Evolutionary conservation across 2,329 filamentous ascomycete genomes (phyloP), one percentile per base, ranked within the genome.

Genomic region (Tothia fuscella): DNA sequence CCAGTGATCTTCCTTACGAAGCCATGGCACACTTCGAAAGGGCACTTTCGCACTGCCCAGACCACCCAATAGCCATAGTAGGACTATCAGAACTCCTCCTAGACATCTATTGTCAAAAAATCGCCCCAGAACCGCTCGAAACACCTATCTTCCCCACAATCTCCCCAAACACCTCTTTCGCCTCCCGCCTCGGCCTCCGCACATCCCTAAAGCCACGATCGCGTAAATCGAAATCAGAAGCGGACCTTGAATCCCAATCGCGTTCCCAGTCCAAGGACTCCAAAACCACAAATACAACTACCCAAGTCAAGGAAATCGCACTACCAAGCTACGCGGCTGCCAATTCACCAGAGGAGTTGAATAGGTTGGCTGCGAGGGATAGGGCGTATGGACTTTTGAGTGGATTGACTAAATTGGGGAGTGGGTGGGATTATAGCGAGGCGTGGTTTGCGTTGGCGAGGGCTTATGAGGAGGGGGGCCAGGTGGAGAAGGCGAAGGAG

Each of bases 401-500:
- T 0, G 76, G 78, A 0, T 66, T 96, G 41, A 96, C 88, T 2
- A 93, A 87, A 57, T 73, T 88, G 6, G 89, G 89, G 6, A 71
- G 69, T 10, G 84, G 86, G 0, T 98, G 91, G 91, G 89, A 95
- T 60, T 76, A 81, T 57, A 79, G 84, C 0, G 91, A 96, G 56
- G 91, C 89, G 4, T 98, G 91, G 91, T 89, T 86, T 54, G 76
- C 82, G 4, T 72, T 98, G 25, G 84, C 87, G 1, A 71, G 86
- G 48, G 87, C 85, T 7, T 84, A 95, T 54, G 91, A 98, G 60
- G 77, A 87, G 56, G 83, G 84, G 44, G 83, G 82, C 0, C 84
- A 94, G 64, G 62, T 76, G 2, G 83, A 91, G 28, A 93, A 89
- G 66, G 82, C 91, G 12, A 93, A 88, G 64, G 82, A 91, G 51